Conservation (phyloP, 495 filamentous ascomycete species). For the Elasticomyces elasticus region DNA sequence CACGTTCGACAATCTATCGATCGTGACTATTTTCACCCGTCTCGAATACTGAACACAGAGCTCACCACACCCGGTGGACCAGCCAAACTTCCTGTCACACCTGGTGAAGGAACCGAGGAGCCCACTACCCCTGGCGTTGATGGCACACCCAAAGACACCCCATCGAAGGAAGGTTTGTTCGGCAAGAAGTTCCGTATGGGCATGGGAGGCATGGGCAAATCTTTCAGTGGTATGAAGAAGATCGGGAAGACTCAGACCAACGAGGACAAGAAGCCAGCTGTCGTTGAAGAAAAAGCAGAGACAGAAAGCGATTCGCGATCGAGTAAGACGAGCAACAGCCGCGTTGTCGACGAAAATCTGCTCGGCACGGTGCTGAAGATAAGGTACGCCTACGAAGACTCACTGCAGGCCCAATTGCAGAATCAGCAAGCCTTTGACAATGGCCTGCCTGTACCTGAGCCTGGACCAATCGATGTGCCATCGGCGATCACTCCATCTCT, state of each 20-base stretch:
- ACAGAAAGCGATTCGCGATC: conserved; percentile 47
- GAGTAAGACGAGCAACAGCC: conserved; percentile 53
- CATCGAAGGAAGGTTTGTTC: conserved; percentile 62
- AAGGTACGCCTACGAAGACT: conserved; percentile 67
- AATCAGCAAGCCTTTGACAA: conserved; percentile 15
- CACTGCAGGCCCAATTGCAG: conserved; percentile 34
- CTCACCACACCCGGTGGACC: conserved; percentile 9
- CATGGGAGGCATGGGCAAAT: conserved; percentile 68
- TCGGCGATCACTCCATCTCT: conserved; percentile 64
- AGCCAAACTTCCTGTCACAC: conserved; percentile 37
- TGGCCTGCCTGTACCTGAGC: conserved; percentile 14
- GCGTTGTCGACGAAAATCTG: conserved; percentile 74
- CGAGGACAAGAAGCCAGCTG: conserved; percentile 55
- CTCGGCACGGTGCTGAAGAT: conserved; percentile 70
- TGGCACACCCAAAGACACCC: conserved; percentile 57
- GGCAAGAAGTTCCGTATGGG: conserved; percentile 82
- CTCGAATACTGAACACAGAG: conserved; percentile 5
- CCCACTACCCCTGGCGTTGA: conserved; percentile 42
- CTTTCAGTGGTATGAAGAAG: conserved; percentile 65
- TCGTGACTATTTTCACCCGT: conserved; percentile 58
- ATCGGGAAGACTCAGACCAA: conserved; percentile 62
- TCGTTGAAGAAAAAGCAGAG: conserved; percentile 71
- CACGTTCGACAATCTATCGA: conserved; percentile 39
- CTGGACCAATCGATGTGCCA: conserved; percentile 30
- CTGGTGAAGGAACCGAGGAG: conserved; percentile 42